Evolutionary conservation across 179 eudicot genomes (phyloP), one percentile per base, ranked within the genome.

Genomic region (Spergularia azorica): DNA sequence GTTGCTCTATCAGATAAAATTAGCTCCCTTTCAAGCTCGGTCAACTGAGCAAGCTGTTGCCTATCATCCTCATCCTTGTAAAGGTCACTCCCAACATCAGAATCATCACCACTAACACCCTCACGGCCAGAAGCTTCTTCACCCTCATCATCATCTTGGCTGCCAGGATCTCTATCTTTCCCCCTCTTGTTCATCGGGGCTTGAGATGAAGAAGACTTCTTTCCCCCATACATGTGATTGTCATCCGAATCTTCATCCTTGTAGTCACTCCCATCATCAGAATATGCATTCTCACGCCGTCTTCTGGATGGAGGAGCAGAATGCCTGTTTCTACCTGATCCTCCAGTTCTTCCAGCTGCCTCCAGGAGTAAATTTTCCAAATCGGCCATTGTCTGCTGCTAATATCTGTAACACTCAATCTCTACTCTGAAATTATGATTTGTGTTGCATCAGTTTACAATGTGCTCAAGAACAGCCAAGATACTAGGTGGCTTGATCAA

Each of bases 281-380:
- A 93, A 80, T 90, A 91, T 11, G 94, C 81, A 68, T 80, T 86
- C 68, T 84, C 90, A 32, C 79, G 89, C 55, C 89, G 88, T 74
- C 98, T 89, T 77, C 94, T 83, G 20, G 95, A 83, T 60, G 95
- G 68, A 17, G 89, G 89, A 71, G 84, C 86, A 1, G 92, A 85
- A 60, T 86, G 90, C 58, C 91, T 88, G 80, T 86, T 94, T 81
- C 91, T 90, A 69, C 94, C 88, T 60, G 88, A 63, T 62, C 83
- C 83, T 79, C 86, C 90, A 20, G 94, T 88, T 83, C 97, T 90
- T 65, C 99, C 99, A 18, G 99, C 99, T 55, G 99, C 99, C 80
- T 93, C 96, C 20, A 95, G 89, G 38, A 95, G 98, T 88, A 95
- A 81, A 62, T 95, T 81, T 41, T 93, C 97, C 77, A 95, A 88